Evolutionary conservation across 139 green algal species (phyloP).

Genomic region (Astrephomene gubernaculifera): DNA sequence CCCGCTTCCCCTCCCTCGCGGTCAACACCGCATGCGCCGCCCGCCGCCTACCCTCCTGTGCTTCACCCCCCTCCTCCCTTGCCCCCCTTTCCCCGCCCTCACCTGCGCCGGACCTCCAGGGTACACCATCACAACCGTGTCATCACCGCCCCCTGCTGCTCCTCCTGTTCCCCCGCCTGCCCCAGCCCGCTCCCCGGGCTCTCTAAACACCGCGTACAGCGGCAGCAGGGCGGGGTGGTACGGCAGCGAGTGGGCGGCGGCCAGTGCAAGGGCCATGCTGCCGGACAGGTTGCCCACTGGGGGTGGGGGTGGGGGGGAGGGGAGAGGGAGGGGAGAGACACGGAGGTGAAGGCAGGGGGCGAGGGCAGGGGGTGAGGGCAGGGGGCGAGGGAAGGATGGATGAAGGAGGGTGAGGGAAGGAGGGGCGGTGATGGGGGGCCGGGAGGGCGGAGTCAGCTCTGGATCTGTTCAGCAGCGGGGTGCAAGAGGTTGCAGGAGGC

Average conservation of each 20-base stretch:
- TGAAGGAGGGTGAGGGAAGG: too few species aligned
- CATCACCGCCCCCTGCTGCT: neutral
- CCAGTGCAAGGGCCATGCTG: constrained; percentile 16
- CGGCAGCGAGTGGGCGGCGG: neutral
- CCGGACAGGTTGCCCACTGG: constrained; percentile 33
- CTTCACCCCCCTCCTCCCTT: too few species aligned
- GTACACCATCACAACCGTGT: constrained; percentile 28
- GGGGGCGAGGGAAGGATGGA: too few species aligned
- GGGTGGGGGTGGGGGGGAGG: neutral
- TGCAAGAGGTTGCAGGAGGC: too few species aligned
- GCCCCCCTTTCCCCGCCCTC: neutral
- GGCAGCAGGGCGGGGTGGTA: constrained; percentile 26
- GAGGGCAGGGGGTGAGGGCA: too few species aligned
- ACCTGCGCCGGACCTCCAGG: constrained; percentile 7
- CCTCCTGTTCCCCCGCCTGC: neutral
- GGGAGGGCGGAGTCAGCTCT: neutral
- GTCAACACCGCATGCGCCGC: too few species aligned
- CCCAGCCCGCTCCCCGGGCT: neutral
- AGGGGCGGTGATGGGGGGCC: neutral
- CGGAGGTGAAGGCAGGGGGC: too few species aligned
- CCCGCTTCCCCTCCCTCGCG: too few species aligned
- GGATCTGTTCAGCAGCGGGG: too few species aligned
- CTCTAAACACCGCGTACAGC: constrained; percentile 34
- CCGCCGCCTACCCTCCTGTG: too few species aligned
- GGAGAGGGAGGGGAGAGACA: neutral